phyloP scores from a whole-genome alignment of 805 yeast genomes.

The Starmerella floricola region DNA sequence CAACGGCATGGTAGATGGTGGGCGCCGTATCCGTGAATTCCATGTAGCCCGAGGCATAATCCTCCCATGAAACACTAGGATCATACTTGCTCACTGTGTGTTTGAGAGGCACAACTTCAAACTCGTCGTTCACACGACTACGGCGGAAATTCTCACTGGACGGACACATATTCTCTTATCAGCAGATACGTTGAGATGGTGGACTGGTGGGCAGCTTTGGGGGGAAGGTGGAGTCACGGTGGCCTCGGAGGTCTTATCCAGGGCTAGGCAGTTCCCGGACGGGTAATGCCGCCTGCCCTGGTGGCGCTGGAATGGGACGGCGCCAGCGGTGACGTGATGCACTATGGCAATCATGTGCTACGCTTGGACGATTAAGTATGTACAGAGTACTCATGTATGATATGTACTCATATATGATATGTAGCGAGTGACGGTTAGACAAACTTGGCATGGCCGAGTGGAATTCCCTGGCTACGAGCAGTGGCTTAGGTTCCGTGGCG shows the following conservation, averaged over 20 bases:
- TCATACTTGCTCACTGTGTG: conserved; percentile 10
- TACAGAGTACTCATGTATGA: too few relatives aligned
- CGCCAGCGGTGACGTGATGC: too few relatives aligned
- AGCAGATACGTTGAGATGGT: neutral
- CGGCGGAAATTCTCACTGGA: conserved; percentile 10
- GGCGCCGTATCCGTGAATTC: conserved; percentile 63
- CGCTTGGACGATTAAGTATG: too few relatives aligned
- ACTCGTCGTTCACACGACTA: conserved; percentile 20
- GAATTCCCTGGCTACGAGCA: neutral
- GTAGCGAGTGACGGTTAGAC: neutral
- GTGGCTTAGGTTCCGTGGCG: conserved; percentile 22
- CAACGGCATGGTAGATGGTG: conserved; percentile 62
- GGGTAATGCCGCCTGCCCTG: too few relatives aligned
- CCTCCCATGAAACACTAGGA: conserved; percentile 21
- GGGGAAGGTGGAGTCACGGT: neutral
- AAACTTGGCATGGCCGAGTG: neutral
- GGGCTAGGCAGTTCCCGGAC: too few relatives aligned
- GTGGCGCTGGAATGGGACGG: too few relatives aligned
- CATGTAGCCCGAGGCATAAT: conserved; percentile 37
- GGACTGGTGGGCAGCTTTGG: conserved; percentile 1
- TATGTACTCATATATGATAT: neutral
- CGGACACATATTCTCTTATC: conserved; percentile 12
- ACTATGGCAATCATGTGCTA: too few relatives aligned
- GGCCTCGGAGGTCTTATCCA: too few relatives aligned
- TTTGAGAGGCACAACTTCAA: conserved; percentile 21